These are phyloP conservation scores for Linnemannia elongata DNA, from an alignment of 192 early-diverging fungal species.

Conservation along the genomic window DNA sequence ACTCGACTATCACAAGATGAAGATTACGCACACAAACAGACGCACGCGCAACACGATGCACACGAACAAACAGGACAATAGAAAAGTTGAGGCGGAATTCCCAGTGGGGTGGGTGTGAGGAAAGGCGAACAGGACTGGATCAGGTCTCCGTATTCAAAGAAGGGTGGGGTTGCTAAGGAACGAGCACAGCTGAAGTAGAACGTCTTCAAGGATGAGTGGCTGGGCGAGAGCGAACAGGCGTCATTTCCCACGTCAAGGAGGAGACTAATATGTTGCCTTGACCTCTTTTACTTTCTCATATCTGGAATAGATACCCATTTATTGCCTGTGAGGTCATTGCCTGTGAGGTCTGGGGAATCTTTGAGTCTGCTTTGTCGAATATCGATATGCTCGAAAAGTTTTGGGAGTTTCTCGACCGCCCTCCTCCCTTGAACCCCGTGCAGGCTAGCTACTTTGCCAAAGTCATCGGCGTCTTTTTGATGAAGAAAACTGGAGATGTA, in stretches of 20 bases:
- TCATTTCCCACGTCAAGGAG: background rate
- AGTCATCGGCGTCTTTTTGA: conserved; percentile 85
- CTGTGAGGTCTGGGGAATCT: conserved; percentile 81
- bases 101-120: no score
- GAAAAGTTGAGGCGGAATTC: no score
- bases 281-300: background rate
- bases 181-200: no score
- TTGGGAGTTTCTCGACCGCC: conserved; percentile 85
- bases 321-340: conserved; percentile 81
- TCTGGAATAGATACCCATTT: conserved; percentile 78
- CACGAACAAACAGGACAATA: background rate
- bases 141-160: no score
- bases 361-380: conserved; percentile 79
- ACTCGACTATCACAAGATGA: background rate
- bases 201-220: background rate
- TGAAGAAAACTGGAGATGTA: conserved; percentile 90
- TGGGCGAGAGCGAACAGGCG: background rate
- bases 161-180: no score
- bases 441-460: conserved; percentile 93
- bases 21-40: background rate
- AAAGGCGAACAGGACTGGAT: no score
- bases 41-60: background rate
- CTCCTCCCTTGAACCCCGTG: conserved; percentile 76
- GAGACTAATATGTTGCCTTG: background rate
- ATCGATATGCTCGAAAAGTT: conserved; percentile 80